These are phyloP conservation scores for Blastocystis sp. DNA, from an alignment of 352 stramenopile genomes.

Conservation along the genomic window DNA sequence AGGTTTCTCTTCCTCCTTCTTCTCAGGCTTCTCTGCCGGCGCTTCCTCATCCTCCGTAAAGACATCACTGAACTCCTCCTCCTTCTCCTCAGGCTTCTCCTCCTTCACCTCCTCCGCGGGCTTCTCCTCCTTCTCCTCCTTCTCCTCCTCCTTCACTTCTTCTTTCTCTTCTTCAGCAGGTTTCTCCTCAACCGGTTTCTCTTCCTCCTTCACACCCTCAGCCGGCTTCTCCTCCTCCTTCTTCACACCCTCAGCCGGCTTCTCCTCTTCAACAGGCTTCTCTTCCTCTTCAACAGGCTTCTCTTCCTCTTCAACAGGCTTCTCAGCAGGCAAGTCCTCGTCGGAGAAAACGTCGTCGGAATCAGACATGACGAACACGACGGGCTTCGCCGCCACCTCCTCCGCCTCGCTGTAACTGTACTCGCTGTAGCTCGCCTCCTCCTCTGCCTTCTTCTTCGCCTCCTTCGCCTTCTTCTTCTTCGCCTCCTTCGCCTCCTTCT, in stretches of 20 bases:
- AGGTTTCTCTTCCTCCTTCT: background rate
- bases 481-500: conserved; percentile 21
- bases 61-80: background rate
- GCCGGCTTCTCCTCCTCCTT: conserved; percentile 20
- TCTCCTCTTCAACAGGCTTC: background rate
- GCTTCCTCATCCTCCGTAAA: conserved; percentile 1
- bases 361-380: conserved; percentile 56
- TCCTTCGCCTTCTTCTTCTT: conserved; percentile 30
- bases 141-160: background rate
- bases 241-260: conserved; percentile 3
- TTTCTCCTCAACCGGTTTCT: conserved; percentile 10
- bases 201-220: background rate
- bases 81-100: background rate
- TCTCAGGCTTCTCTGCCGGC: conserved; percentile 7
- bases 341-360: conserved; percentile 56
- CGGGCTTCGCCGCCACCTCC: background rate
- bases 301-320: conserved; percentile 23
- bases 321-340: conserved; percentile 51
- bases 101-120: background rate
- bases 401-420: background rate
- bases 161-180: background rate
- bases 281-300: conserved; percentile 12
- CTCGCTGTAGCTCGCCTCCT: background rate
- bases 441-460: background rate
- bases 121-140: background rate